Base-by-base conservation (phyloP, 176 grass and related monocot genomes). In the Phoenix dactylifera region DNA sequence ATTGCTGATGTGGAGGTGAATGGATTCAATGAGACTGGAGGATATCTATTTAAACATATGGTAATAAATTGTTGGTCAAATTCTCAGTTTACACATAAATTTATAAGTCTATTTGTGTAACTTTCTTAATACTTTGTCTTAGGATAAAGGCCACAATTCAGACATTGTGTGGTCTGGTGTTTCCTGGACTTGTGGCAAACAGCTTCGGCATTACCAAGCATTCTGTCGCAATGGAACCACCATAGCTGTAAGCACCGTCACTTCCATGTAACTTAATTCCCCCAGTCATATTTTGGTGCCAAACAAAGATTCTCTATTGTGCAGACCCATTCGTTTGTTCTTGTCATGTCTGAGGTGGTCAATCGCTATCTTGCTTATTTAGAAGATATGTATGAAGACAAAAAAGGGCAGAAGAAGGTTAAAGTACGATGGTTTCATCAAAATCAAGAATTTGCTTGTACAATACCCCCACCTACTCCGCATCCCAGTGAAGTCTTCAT, bases 301-400 rank as follows among this genome's bases (percentile, higher is more conserved):
- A 44, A 44, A 44, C 35, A 44, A 44, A 44, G 35, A 12, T 44
- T 44, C 10, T 44, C 35, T 44, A 0, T 12, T 44, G 75, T 72
- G 74, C 74, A 98, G 94, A 84, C 39, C 51, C 84, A 98, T 62
- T 76, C 94, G 58, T 98, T 98, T 76, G 88, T 85, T 18, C 67
- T 98, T 70, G 85, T 98, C 48, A 83, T 89, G 88, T 88, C 88
- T 18, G 94, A 98, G 80, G 87, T 89, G 64, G 88, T 78, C 73
- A 93, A 64, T 62, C 81, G 82, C 15, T 83, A 98, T 78, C 87
- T 98, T 58, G 94, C 94, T 52, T 98, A 98, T 66, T 85, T 98
- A 71, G 94, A 98, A 80, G 94, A 98, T 74, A 93, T 98, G 94
- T 98, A 98, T 64, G 94, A 98, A 71, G 84, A 98, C 65, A 98